Conservation (phyloP, 257 asterid species). For the Solanum virginianum region DNA sequence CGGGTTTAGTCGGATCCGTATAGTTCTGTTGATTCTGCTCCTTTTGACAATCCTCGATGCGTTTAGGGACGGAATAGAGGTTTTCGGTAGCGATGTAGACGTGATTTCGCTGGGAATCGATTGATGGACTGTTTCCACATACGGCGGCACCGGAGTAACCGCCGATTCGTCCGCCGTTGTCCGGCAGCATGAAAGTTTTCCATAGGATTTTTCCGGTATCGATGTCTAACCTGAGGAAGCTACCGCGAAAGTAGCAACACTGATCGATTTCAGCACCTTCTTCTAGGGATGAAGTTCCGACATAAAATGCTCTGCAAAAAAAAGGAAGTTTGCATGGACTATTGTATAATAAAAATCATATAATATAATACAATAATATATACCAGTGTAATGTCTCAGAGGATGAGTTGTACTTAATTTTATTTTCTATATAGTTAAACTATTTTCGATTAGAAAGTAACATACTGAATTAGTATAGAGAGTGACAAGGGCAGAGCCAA, state of each 20-base stretch:
- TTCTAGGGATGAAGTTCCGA: constrained; percentile 39
- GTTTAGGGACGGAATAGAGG: constrained; percentile 34
- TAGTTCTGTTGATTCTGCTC: constrained; percentile 18
- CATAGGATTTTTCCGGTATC: constrained; percentile 30
- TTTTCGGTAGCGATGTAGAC: constrained; percentile 46
- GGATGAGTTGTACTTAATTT: too few relatives aligned
- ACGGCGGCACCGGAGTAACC: constrained; percentile 40
- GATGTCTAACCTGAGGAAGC: constrained; percentile 29
- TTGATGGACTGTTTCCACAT: constrained; percentile 50
- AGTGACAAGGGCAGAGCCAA: too few relatives aligned
- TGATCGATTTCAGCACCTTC: constrained; percentile 6
- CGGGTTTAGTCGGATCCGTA: constrained; percentile 11
- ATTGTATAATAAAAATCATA: not conserved
- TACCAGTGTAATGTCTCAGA: too few relatives aligned
- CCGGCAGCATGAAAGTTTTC: constrained; percentile 33
- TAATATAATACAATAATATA: too few relatives aligned
- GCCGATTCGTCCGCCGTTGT: constrained; percentile 15
- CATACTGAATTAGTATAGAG: too few relatives aligned
- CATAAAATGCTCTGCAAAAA: constrained; percentile 16
- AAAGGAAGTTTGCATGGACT: not conserved
- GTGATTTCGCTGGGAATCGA: constrained; percentile 19
- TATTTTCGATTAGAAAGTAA: too few relatives aligned
- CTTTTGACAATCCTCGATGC: constrained; percentile 22
- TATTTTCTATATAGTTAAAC: too few relatives aligned
- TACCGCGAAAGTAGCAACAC: constrained; percentile 44